A percentile compares a stretch with the other conserved stretches of the same genome.
phyloP scores from a whole-genome alignment of 2,329 filamentous ascomycete genomes.

The Monilinia fructigena region DNA sequence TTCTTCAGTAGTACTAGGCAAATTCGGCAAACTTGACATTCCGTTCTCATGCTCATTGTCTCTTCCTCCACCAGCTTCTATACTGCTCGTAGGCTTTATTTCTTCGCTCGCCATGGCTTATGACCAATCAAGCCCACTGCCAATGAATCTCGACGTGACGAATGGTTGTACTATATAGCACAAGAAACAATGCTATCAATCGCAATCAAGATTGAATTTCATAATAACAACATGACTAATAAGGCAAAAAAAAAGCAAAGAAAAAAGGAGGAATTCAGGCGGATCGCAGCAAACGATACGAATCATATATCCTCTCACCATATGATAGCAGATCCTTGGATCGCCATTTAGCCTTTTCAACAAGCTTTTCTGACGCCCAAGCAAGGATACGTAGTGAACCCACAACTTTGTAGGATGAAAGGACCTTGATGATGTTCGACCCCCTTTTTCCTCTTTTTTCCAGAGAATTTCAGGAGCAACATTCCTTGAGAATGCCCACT shows the following conservation, averaged over 20 bases:
- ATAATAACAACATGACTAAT: not conserved
- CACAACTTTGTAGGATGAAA: slow-evolving; percentile 11
- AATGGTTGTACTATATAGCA: not conserved
- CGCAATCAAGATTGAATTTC: not conserved
- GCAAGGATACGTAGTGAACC: slow-evolving; percentile 1
- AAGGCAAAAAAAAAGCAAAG: not conserved
- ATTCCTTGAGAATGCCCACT: slow-evolving; percentile 16
- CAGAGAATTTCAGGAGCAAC: not conserved
- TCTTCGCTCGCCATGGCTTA: slow-evolving; percentile 17
- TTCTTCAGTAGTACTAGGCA: slow-evolving; percentile 4
- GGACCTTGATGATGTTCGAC: not conserved
- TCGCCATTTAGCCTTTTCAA: slow-evolving; percentile 9
- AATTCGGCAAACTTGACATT: not conserved
- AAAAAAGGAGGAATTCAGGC: not conserved
- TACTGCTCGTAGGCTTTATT: slow-evolving; percentile 7
- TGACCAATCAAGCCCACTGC: not conserved
- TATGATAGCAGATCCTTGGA: not conserved
- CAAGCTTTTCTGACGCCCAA: slow-evolving; percentile 12
- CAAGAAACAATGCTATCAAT: not conserved
- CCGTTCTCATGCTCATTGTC: slow-evolving; percentile 17
- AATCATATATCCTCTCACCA: slow-evolving; percentile 6
- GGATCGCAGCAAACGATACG: not conserved
- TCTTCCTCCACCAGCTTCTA: slow-evolving; percentile 7
- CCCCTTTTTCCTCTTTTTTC: too few relatives aligned
- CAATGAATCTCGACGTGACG: not conserved